Conservation (phyloP, 83 land plant genomes). For the Diphasiastrum complanatum region DNA sequence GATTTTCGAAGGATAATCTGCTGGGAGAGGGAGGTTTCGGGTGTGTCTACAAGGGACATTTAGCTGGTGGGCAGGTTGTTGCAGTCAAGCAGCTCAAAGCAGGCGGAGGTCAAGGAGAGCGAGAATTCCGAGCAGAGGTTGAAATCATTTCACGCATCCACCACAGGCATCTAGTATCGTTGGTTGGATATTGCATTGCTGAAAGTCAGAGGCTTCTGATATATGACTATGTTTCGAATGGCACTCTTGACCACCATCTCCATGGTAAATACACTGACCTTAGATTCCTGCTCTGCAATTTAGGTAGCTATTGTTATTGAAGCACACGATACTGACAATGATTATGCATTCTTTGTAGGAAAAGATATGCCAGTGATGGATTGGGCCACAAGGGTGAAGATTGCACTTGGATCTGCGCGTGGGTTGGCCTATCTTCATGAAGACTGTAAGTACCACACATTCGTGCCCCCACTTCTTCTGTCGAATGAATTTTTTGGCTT, state of each 20-base stretch:
- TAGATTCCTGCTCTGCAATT: not conserved
- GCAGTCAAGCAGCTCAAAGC: constrained; percentile 45
- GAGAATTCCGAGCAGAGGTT: constrained; percentile 45
- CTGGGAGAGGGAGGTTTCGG: constrained; percentile 53
- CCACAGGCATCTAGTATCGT: constrained; percentile 46
- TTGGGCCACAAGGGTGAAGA: constrained; percentile 40
- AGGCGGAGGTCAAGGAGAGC: constrained; percentile 44
- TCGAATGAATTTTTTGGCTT: not conserved
- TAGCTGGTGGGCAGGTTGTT: constrained; percentile 36
- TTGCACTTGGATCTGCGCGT: constrained; percentile 50
- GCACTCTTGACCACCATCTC: constrained; percentile 41
- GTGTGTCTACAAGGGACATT: constrained; percentile 42
- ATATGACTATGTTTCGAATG: constrained; percentile 40
- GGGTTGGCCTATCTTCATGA: constrained; percentile 57
- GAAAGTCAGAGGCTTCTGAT: constrained; percentile 42
- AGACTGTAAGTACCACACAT: constrained; percentile 54
- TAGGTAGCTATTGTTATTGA: not conserved
- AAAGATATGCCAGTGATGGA: constrained; percentile 29
- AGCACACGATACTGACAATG: not conserved
- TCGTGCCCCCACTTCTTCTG: not conserved
- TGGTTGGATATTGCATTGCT: constrained; percentile 46
- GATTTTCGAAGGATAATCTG: constrained; percentile 21
- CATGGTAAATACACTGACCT: constrained; percentile 23
- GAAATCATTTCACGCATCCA: constrained; percentile 42
- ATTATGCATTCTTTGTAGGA: constrained; percentile 10